Base-by-base conservation (phyloP, 495 filamentous ascomycete genomes). In the Hyaloscypha finlandica region DNA sequence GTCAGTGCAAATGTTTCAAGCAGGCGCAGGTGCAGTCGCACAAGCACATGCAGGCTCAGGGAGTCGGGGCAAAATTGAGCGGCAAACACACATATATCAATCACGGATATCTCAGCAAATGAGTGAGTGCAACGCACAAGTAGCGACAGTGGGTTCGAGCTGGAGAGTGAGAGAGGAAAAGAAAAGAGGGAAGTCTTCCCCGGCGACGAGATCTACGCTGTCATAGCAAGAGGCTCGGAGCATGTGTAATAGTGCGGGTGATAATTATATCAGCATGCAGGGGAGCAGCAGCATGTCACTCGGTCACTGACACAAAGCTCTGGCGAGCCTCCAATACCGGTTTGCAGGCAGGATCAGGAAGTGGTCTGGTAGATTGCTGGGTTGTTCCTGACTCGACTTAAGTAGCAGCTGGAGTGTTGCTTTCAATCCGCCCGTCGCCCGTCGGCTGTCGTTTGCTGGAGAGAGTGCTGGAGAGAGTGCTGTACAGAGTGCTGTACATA, bases 1-100 rank as follows among this genome's bases (percentile, higher is more conserved):
- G 60, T 63, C 60, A 63, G 60, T 63, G 60, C 39, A 63, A 60
- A 63, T 63, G 60, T 52, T 63, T 63, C 60, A 63, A 31, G 39
- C n/a, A 9, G 6, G 16, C 20, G 16, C 20, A 31, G n/a, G 35
- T 37, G 12, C 35, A 37, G 3, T 0, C 8, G 35, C 35, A 37
- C 12, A 12, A 2, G 11, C 11, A 48, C 11, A 48, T 37, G 35
- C 35, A 37, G 35, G 35, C 35, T 37, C 35, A 37, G 35, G 35
- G 35, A 37, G 35, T 6, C 35, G 35, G 35, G 35, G 35, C 35
- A 37, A 3, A 48, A 37, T 37, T 12, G 35, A 37, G 35, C 8
- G 35, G 35, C 42, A 48, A 48, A 48, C 33, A 59, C 12, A 31
- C 56, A 33, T 33, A 59, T 29, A 14, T 48, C 9, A 4, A 48